These are phyloP conservation scores for Albizia julibrissin DNA, from an alignment of 306 rosid genomes.

Conservation along the genomic window DNA sequence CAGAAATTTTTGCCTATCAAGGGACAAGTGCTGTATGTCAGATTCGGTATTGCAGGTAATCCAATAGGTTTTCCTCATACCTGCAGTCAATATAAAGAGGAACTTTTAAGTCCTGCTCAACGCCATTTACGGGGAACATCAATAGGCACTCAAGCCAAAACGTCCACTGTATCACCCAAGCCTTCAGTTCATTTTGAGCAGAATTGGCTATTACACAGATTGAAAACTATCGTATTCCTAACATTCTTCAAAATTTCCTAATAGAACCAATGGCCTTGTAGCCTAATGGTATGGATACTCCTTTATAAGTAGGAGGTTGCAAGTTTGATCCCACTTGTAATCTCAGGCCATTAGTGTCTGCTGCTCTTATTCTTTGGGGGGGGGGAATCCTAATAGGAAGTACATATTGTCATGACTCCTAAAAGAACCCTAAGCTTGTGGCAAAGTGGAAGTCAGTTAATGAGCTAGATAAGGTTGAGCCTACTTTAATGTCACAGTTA, in stretches of 20 bases:
- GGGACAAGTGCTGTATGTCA: conserved; percentile 81
- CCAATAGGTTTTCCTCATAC: conserved; percentile 85
- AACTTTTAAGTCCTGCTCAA: conserved; percentile 6
- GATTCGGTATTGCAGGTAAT: conserved; percentile 90
- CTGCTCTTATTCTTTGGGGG: no score
- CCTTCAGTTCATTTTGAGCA: conserved; percentile 9
- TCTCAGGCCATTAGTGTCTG: no score
- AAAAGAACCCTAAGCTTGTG: not conserved
- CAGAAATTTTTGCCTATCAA: conserved; percentile 77
- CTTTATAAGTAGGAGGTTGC: no score
- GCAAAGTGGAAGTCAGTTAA: not conserved
- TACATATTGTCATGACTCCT: not conserved
- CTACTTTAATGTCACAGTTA: not conserved
- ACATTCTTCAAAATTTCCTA: not conserved
- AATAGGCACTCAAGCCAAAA: not conserved
- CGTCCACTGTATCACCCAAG: not conserved
- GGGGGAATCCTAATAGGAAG: no score
- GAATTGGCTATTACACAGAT: not conserved
- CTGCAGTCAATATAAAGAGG: conserved; percentile 47
- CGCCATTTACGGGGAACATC: conserved; percentile 18
- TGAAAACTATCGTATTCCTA: not conserved
- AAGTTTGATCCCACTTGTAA: no score
- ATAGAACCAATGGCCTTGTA: no score
- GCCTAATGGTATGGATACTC: no score
- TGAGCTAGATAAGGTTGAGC: conserved; percentile 8